Evolutionary conservation across 805 yeast genomes (phyloP).

Genomic region (Saturnispora sanitii): DNA sequence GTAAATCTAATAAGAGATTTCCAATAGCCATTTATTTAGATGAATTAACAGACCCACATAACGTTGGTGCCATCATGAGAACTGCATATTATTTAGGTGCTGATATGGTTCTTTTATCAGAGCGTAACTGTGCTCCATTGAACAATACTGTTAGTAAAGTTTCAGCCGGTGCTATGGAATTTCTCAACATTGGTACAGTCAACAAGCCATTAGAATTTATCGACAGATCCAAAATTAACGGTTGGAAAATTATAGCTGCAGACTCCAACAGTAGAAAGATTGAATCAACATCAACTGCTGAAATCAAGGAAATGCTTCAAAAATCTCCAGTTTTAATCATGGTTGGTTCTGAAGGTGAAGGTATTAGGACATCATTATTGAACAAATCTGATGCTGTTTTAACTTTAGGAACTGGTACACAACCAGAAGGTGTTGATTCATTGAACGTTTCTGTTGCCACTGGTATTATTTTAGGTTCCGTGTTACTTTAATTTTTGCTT

Average conservation of each 20-base stretch:
- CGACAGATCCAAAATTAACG: slow-evolving; percentile 41
- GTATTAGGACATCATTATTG: slow-evolving; percentile 60
- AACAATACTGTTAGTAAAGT: slow-evolving; percentile 75
- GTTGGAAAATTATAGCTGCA: slow-evolving; percentile 68
- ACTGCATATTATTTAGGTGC: slow-evolving; percentile 77
- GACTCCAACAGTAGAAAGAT: slow-evolving; percentile 20
- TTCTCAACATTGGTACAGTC: slow-evolving; percentile 49
- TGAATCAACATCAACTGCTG: slow-evolving; percentile 18
- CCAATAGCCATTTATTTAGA: slow-evolving; percentile 74
- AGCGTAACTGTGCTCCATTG: slow-evolving; percentile 60
- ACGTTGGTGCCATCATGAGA: slow-evolving; percentile 74
- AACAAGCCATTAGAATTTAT: slow-evolving; percentile 55
- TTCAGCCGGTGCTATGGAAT: slow-evolving; percentile 77
- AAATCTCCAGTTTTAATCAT: slow-evolving; percentile 58
- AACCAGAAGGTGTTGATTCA: slow-evolving; percentile 48
- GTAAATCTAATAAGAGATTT: slow-evolving; percentile 20
- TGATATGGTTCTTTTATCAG: slow-evolving; percentile 65
- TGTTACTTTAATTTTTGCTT: background rate
- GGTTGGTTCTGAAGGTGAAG: slow-evolving; percentile 80
- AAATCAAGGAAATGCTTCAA: slow-evolving; percentile 35
- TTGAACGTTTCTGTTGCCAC: slow-evolving; percentile 87
- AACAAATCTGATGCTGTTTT: slow-evolving; percentile 46
- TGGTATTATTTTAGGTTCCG: slow-evolving; percentile 39
- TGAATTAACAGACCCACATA: slow-evolving; percentile 79
- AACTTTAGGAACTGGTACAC: slow-evolving; percentile 26